Evolutionary conservation across 441 rosid species (phyloP).

Genomic region (Syzygium malaccense): DNA sequence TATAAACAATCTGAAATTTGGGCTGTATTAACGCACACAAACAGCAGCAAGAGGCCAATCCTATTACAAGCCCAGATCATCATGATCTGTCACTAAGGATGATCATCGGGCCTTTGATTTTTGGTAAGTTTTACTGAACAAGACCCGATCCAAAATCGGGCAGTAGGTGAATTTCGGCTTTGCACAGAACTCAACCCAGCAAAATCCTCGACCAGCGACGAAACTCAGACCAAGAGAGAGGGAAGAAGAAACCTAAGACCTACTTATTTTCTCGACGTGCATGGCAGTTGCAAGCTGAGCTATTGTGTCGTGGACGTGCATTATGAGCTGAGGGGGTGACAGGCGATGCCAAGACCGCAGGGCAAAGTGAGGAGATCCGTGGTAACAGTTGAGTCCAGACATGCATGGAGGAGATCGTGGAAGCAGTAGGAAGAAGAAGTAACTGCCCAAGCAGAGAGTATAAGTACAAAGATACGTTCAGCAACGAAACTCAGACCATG

Average conservation of each 20-base stretch:
- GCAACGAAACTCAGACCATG: not conserved
- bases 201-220: not conserved
- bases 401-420: not conserved
- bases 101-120: not conserved
- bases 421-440: not conserved
- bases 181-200: not conserved
- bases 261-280: not conserved
- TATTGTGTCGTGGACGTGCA: not conserved
- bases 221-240: not conserved
- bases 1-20: not conserved
- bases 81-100: not conserved
- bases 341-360: not conserved
- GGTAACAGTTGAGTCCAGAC: not conserved
- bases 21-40: not conserved
- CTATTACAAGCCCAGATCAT: not conserved
- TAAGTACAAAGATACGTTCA: not conserved
- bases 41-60: not conserved
- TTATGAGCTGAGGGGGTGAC: not conserved
- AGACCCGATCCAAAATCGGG: not conserved
- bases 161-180: not conserved
- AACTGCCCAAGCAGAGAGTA: not conserved
- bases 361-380: not conserved
- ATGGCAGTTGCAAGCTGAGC: not conserved
- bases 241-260: not conserved
- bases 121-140: not conserved